phyloP scores from a whole-genome alignment of 306 rosid species.

The Carpinus fangiana region DNA sequence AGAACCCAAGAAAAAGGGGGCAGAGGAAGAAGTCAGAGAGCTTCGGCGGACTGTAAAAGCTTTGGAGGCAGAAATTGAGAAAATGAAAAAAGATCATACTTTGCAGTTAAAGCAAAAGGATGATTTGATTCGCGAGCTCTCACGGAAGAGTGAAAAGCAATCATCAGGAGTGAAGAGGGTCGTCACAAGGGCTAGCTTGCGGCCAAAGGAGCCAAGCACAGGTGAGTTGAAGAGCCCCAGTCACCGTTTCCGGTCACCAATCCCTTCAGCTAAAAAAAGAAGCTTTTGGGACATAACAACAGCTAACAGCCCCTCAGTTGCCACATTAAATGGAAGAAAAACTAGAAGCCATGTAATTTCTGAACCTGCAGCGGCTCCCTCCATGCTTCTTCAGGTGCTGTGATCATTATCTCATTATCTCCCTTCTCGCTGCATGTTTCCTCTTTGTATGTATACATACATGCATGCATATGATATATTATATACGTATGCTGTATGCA shows the following conservation, averaged over 20 bases:
- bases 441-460: neutral
- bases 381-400: slow-evolving; percentile 96
- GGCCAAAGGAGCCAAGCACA: slow-evolving; percentile 58
- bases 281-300: slow-evolving; percentile 97
- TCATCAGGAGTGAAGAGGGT: slow-evolving; percentile 42
- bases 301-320: slow-evolving; percentile 72
- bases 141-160: slow-evolving; percentile 44
- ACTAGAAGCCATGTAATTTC: slow-evolving; percentile 76
- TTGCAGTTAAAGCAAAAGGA: slow-evolving; percentile 76
- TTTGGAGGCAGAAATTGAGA: slow-evolving; percentile 78
- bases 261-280: slow-evolving; percentile 75
- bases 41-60: slow-evolving; percentile 61
- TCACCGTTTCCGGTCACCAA: slow-evolving; percentile 82
- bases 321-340: slow-evolving; percentile 78
- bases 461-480: neutral
- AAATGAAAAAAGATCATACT: slow-evolving; percentile 62
- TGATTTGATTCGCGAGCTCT: slow-evolving; percentile 62
- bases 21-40: slow-evolving; percentile 53
- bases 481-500: neutral
- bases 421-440: neutral
- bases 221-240: slow-evolving; percentile 75
- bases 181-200: slow-evolving; percentile 54
- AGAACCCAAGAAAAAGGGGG: slow-evolving; percentile 67
- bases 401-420: slow-evolving; percentile 19
- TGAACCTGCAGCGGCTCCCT: slow-evolving; percentile 70